Evolutionary conservation across 805 yeast genomes (phyloP), one percentile per base, ranked within the genome.

Genomic region (Cyberlindnera japonica): DNA sequence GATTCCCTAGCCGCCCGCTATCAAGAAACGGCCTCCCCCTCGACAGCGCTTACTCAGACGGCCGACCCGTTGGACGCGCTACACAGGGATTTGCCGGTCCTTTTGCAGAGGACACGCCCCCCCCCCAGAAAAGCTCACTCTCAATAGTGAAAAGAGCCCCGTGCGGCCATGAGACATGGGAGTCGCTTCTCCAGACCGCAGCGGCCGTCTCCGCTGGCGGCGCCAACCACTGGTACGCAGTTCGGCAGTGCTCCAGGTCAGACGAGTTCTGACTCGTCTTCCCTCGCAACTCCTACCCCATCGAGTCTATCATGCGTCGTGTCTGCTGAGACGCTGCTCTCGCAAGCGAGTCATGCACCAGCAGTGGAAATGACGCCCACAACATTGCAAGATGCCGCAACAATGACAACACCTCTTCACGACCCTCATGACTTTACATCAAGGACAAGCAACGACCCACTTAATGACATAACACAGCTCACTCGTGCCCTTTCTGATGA

Each of bases 131-230:
- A 22, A 22, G 7, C 28, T 13, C 11, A 7, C 28, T 25, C n/a
- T 13, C n/a, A 8, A 25, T n/a, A 25, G 15, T 10, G 7, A 6
- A 13, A 25, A 13, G 6, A 25, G n/a, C 10, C 31, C 14, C 5
- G 31, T 15, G 11, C n/a, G n/a, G 15, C 11, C 6, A 27, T 14
- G 17, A 27, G 30, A 27, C 17, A n/a, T 17, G 18, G 30, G 5
- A 12, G 33, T 7, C 24, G 41, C 20, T 28, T 34, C 10, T 33
- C 41, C 18, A 42, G 16, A 16, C 45, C 45, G 8, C 38, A 38
- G 35, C 45, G 45, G 42, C 45, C 45, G 9, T 42, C 45, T 9
- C 45, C 45, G 6, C 35, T 42, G 21, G 37, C 45, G 14, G 22
- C 33, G 6, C 6, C 30, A 14, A 14, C 30, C 13, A 6, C 7